Evolutionary conservation across 2,329 filamentous ascomycete species (phyloP).

Genomic region (Neonectria coccinea): DNA sequence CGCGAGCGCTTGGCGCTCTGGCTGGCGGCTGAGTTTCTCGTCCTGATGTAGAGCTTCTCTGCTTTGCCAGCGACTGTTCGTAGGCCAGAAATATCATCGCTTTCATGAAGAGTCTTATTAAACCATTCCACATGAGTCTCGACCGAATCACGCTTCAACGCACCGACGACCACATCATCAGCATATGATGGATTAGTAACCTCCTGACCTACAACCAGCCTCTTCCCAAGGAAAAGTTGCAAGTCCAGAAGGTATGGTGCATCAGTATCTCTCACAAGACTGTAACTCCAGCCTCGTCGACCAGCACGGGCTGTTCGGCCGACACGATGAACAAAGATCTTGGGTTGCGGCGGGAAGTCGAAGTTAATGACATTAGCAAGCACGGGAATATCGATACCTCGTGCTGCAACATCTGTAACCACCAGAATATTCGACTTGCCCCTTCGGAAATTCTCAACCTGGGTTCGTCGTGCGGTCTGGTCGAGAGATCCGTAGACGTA

Average conservation of each 20-base stretch:
- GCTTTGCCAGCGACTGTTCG: slow-evolving; percentile 84
- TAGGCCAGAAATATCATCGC: slow-evolving; percentile 77
- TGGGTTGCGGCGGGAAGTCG: slow-evolving; percentile 96
- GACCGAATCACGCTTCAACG: slow-evolving; percentile 77
- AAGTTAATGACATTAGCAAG: slow-evolving; percentile 99
- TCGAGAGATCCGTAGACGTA: slow-evolving; percentile 96
- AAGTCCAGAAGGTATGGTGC: slow-evolving; percentile 92
- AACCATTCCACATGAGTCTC: slow-evolving; percentile 86
- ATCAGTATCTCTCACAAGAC: slow-evolving; percentile 87
- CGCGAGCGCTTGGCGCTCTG: slow-evolving; percentile 92
- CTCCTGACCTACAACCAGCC: slow-evolving; percentile 79
- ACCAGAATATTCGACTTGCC: slow-evolving; percentile 91
- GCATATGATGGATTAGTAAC: slow-evolving; percentile 75
- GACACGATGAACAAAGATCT: slow-evolving; percentile 96
- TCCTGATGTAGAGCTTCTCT: slow-evolving; percentile 91
- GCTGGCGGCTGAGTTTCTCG: slow-evolving; percentile 87
- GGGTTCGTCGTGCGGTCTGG: slow-evolving; percentile 90
- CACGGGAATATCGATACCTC: slow-evolving; percentile 97
- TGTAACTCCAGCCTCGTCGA: slow-evolving; percentile 94
- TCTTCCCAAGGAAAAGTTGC: slow-evolving; percentile 92
- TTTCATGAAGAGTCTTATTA: slow-evolving; percentile 80
- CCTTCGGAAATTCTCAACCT: slow-evolving; percentile 88
- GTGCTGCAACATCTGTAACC: slow-evolving; percentile 94
- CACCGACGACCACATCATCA: slow-evolving; percentile 85
- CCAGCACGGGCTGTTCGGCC: slow-evolving; percentile 96